Percentiles rank a stretch among this genome's conserved stretches.
These are phyloP conservation scores for Gossypium stocksii DNA, from an alignment of 345 rosid genomes.

Conservation along the genomic window DNA sequence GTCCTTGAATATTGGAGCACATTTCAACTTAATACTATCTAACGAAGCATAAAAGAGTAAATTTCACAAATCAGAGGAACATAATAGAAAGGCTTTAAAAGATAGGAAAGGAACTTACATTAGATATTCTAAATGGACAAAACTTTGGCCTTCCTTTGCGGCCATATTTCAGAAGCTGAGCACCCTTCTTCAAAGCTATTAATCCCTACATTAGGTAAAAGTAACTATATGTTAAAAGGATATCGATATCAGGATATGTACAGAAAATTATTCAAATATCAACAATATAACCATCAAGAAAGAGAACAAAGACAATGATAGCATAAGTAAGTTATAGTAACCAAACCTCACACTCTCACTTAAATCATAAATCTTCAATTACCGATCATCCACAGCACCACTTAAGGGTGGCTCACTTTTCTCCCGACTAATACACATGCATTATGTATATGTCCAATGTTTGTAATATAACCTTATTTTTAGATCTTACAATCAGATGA, in stretches of 20 bases:
- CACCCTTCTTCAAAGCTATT: constrained; percentile 85
- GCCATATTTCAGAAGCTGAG: constrained; percentile 87
- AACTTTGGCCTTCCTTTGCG: constrained; percentile 97
- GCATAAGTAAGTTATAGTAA: background rate
- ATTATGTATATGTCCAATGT: no score
- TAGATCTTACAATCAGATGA: background rate
- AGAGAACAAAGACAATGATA: background rate
- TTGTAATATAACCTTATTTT: background rate
- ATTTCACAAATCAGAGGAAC: background rate
- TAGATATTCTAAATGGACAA: constrained; percentile 83
- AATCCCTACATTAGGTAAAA: constrained; percentile 54
- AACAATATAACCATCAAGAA: background rate
- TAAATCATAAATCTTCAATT: background rate
- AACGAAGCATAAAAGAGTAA: constrained; percentile 6
- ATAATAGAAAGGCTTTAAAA: background rate
- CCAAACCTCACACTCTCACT: background rate
- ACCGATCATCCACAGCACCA: background rate
- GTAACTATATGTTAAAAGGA: background rate
- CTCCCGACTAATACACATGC: background rate
- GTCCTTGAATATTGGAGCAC: no score
- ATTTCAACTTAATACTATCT: background rate
- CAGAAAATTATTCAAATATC: background rate
- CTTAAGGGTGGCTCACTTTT: background rate
- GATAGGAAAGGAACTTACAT: constrained; percentile 43
- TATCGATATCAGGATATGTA: background rate